Evolutionary conservation across 2,329 filamentous ascomycete genomes (phyloP), one percentile per base, ranked within the genome.

Genomic region (Exophiala calicioides): DNA sequence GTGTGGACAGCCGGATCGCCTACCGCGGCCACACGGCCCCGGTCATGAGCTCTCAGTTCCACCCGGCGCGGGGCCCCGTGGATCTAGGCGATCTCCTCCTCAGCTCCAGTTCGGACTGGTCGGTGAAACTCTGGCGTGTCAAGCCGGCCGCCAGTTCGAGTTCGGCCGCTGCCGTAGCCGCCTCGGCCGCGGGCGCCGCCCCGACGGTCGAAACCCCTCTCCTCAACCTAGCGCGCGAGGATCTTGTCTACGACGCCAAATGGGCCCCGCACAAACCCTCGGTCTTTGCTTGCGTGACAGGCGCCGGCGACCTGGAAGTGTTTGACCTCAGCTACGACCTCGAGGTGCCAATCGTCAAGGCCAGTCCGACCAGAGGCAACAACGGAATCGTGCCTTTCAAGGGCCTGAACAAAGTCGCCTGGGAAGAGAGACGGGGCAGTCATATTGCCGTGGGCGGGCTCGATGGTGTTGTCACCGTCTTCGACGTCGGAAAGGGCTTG

Each of bases 231-330:
- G 85, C 87, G 15, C 85, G 93, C 44, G 94, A 98, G 70, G 94
- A 98, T 61, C 85, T 96, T 15, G 90, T 98, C 40, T 98, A 98
- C 70, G 91, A 96, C 65, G 90, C 89, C 2, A 85, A 85, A 42
- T 98, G 94, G 94, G 95, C 89, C 10, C 93, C 93, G 0, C 81
- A 93, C 56, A 91, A 93, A 65, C 93, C 93, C 0, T 90, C 90
- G 27, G 88, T 98, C 6, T 98, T 98, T 68, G 89, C 88, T 1
- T 81, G 95, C 15, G 93, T 97, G 2, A 94, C 98, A 60, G 93
- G 93, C 24, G 88, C 88, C 2, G 94, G 93, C 21, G 87, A 84
- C 68, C 76, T 98, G 13, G 94, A 98, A 69, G 77, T 98, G 38
- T 98, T 93, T 88, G 94, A 98, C 64, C 80, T 98, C 40, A 91